Percentiles rank a stretch among this genome's conserved stretches.
Conservation (phyloP, 768 basidiomycete species). For the Leccinum ochraceum region DNA sequence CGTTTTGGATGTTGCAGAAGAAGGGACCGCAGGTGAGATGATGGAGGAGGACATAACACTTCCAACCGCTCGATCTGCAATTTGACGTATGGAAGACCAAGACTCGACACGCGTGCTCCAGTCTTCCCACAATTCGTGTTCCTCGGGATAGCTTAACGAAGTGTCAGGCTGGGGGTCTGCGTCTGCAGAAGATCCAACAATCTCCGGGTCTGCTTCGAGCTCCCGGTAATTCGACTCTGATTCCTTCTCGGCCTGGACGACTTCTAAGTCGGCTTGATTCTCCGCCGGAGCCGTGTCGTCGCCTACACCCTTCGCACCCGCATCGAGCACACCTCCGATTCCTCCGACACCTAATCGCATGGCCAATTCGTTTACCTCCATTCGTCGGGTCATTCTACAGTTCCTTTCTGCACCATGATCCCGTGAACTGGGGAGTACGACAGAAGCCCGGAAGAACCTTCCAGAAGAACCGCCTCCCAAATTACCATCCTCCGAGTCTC, state of each 20-base stretch:
- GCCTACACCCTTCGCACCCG: not conserved
- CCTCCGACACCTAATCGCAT: conserved; percentile 83
- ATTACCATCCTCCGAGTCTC: conserved; percentile 19
- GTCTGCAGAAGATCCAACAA: conserved; percentile 19
- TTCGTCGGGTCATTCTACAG: conserved; percentile 59
- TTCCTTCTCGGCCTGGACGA: conserved; percentile 6
- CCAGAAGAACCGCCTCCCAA: conserved; percentile 18
- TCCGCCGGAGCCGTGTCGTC: not conserved
- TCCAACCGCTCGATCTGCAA: conserved; percentile 78
- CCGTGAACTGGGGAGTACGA: conserved; percentile 65
- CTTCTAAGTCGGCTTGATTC: conserved; percentile 6
- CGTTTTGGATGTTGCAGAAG: conserved; percentile 22
- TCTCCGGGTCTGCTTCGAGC: conserved; percentile 20
- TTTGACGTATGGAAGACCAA: conserved; percentile 69
- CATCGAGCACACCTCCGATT: conserved; percentile 65
- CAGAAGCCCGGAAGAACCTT: conserved; percentile 65
- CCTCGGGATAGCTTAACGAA: conserved; percentile 19
- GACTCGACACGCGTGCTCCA: conserved; percentile 72
- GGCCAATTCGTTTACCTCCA: conserved; percentile 77
- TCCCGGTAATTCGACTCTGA: conserved; percentile 12
- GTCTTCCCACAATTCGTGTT: conserved; percentile 49
- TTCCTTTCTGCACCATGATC: conserved; percentile 54
- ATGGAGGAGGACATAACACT: conserved; percentile 46
- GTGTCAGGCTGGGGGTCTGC: conserved; percentile 7
- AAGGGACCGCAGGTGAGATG: conserved; percentile 9